These are phyloP conservation scores for Xylaria sp. DNA, from an alignment of 2,329 filamentous ascomycete genomes.

Conservation along the genomic window DNA sequence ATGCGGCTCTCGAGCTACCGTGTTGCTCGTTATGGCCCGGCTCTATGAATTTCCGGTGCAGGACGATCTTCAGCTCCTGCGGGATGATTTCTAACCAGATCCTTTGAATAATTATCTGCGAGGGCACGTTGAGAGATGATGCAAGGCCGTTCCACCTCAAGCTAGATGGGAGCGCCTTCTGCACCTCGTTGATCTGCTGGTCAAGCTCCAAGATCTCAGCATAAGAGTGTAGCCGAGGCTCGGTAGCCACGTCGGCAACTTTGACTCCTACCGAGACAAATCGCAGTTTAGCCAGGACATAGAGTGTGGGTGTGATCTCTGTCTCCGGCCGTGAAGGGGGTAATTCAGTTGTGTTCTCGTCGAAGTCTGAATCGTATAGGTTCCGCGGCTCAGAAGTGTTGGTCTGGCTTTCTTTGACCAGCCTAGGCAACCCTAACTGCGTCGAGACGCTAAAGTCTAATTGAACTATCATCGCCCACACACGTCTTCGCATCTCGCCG, in stretches of 20 bases:
- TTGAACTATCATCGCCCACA: slow-evolving; percentile 59
- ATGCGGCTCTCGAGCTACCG: neutral
- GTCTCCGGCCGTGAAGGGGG: slow-evolving; percentile 58
- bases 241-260: slow-evolving; percentile 3
- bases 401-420: slow-evolving; percentile 58
- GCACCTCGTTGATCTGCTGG: neutral
- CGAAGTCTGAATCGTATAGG: slow-evolving; percentile 63
- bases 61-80: slow-evolving; percentile 3
- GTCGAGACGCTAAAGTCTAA: slow-evolving; percentile 62
- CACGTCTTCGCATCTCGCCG: slow-evolving; percentile 55
- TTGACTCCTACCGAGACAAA: neutral
- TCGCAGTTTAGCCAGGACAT: slow-evolving; percentile 56
- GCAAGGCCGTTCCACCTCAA: slow-evolving; percentile 11
- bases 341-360: slow-evolving; percentile 59
- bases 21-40: neutral
- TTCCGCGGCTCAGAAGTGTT: slow-evolving; percentile 62
- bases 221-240: slow-evolving; percentile 4
- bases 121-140: neutral
- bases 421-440: slow-evolving; percentile 61
- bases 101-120: slow-evolving; percentile 6
- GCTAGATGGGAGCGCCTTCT: slow-evolving; percentile 2
- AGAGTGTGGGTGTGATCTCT: slow-evolving; percentile 61
- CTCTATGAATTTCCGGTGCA: slow-evolving; percentile 12
- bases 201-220: slow-evolving; percentile 3
- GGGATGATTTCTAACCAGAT: slow-evolving; percentile 3